Evolutionary conservation across 305 asterid genomes (phyloP), one percentile per base, ranked within the genome.

Genomic region (Fraxinus floribunda): DNA sequence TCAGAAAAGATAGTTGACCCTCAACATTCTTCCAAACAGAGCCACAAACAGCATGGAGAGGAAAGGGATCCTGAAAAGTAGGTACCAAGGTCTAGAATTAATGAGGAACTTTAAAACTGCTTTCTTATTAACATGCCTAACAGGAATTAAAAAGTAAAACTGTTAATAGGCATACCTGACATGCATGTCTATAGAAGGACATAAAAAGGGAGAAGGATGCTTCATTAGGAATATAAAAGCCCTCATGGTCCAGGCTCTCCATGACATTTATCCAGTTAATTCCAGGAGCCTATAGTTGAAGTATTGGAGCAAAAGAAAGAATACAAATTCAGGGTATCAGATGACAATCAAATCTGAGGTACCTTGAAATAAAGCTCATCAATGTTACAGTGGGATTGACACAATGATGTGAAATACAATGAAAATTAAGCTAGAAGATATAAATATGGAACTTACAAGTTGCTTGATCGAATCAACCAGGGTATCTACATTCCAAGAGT

Each of bases 1-100:
- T 93, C 30, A 97, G 91, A 85, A 97, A 93, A 44, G 98, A 97
- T 46, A 97, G 91, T 89, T 97, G 99, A 55, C 98, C 99, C 90
- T 97, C 99, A n/a, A 85, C 90, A 88, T 97, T 97, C 88, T 92
- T 91, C 98, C 99, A 97, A 71, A 93, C 85, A 82, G 88, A 94
- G 83, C 99, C 97, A 88, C 99, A 95, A 79, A 97, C 86, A 76
- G 96, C 91, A 86, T 85, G 95, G 79, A 97, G 96, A 60, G 99
- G 99, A 70, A 93, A 97, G 73, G 97, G 94, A 76, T 95, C 98
- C 99, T 97, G 86, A 81, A 83, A 71, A 74, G 29, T 11, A 62
- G 32, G 72, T 62, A 24, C 15, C 32, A 8, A 62, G 29, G 72
- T 22, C 72, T 0, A 60, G 70, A 20, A 62, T 20, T 24, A 62